Conservation (phyloP, 2,329 filamentous ascomycete genomes). For the Myriangium duriaei region DNA sequence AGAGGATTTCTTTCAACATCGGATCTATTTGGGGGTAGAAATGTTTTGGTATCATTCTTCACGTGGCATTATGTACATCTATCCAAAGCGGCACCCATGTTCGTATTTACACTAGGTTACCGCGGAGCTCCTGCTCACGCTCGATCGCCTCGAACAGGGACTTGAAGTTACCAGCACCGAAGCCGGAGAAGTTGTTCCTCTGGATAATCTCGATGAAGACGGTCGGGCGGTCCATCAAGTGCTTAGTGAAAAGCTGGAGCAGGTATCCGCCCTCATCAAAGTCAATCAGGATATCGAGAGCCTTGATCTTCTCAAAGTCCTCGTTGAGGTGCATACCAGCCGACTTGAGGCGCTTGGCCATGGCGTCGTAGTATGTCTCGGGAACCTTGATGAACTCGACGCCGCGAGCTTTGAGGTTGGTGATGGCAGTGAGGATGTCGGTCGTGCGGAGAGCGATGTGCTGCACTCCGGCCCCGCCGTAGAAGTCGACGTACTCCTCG, state of each 20-base stretch:
- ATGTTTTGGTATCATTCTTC: too few relatives aligned
- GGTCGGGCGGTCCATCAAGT: conserved; percentile 84
- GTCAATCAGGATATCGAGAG: conserved; percentile 80
- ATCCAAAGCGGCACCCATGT: too few relatives aligned
- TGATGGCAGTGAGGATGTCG: conserved; percentile 67
- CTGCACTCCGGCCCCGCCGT: conserved; percentile 79
- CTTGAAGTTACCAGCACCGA: conserved; percentile 93
- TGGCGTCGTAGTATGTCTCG: conserved; percentile 68
- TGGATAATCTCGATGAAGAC: conserved; percentile 97
- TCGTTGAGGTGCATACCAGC: conserved; percentile 52
- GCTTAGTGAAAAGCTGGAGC: conserved; percentile 50
- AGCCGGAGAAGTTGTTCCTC: conserved; percentile 77
- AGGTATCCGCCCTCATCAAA: conserved; percentile 89
- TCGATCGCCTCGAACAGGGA: conserved; percentile 91
- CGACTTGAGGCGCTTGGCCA: conserved; percentile 60
- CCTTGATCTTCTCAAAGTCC: conserved; percentile 64
- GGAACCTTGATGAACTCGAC: conserved; percentile 91
- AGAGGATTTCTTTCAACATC: too few relatives aligned
- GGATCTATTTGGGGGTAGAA: too few relatives aligned
- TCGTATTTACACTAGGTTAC: conserved; percentile 52
- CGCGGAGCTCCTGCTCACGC: conserved; percentile 74
- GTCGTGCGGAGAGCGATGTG: conserved; percentile 78
- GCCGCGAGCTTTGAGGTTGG: conserved; percentile 68
- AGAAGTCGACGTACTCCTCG: conserved; percentile 78
- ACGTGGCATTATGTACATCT: too few relatives aligned